Evolutionary conservation across 257 asterid species (phyloP).

Genomic region (Solanum pennellii): DNA sequence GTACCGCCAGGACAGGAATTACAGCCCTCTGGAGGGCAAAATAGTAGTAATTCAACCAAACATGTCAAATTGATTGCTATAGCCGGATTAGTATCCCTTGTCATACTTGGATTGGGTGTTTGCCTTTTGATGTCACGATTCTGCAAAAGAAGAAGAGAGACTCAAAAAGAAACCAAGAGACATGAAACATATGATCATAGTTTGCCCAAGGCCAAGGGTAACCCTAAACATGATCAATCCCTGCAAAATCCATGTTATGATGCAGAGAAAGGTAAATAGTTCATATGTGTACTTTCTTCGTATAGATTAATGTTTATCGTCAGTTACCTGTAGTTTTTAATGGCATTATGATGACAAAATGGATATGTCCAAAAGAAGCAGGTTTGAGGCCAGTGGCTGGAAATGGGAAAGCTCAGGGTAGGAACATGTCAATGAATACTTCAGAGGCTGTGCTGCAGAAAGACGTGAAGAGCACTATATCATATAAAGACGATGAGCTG

Average conservation of each 20-base stretch:
- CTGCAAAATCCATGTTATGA: conserved; percentile 25
- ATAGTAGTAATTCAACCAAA: conserved; percentile 15
- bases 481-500: conserved; percentile 14
- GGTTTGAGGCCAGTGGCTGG: conserved; percentile 20
- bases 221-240: conserved; percentile 19
- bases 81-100: conserved; percentile 35
- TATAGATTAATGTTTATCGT: not conserved
- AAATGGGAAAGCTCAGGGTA: not conserved
- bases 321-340: not conserved
- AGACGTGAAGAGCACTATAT: conserved; percentile 16
- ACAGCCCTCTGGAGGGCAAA: conserved; percentile 20
- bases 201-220: conserved; percentile 10
- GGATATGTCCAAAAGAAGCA: conserved; percentile 11
- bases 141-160: conserved; percentile 24
- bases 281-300: not conserved
- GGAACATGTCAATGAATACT: not conserved
- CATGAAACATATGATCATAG: conserved; percentile 17
- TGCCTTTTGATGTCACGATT: conserved; percentile 36
- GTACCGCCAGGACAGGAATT: conserved; percentile 29
- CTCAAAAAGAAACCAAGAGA: conserved; percentile 14
- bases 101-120: conserved; percentile 29
- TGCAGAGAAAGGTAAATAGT: conserved; percentile 31
- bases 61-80: conserved; percentile 33
- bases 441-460: conserved; percentile 1
- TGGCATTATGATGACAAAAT: not conserved